A percentile compares a stretch with the other conserved stretches of the same genome.
These are phyloP conservation scores for Sporothrix variecibatus DNA, from an alignment of 2,329 filamentous ascomycete genomes.

Conservation along the genomic window DNA sequence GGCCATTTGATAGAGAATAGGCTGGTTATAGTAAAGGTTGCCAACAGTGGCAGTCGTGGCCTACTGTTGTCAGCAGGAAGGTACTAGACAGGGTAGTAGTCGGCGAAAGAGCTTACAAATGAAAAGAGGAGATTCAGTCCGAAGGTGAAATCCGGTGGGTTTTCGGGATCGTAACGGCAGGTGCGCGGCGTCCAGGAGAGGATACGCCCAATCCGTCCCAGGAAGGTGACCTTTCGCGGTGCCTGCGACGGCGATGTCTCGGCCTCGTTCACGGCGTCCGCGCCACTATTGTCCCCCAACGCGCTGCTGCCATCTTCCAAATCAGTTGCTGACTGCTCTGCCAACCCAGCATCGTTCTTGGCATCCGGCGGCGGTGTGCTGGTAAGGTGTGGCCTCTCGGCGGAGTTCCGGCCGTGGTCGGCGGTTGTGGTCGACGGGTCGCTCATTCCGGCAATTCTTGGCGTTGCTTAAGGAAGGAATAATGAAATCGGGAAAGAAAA, in stretches of 20 bases:
- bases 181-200: slow-evolving; percentile 49
- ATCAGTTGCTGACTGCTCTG: neutral
- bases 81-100: neutral
- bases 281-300: neutral
- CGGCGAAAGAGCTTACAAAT: slow-evolving; percentile 47
- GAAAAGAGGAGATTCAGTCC: slow-evolving; percentile 70
- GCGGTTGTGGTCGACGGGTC: neutral
- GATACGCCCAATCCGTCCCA: neutral
- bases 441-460: neutral
- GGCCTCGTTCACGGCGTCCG: neutral
- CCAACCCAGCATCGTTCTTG: neutral
- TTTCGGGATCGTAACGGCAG: slow-evolving; percentile 67
- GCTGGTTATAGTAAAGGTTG: slow-evolving; percentile 77
- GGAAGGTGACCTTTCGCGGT: neutral
- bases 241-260: neutral
- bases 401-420: neutral
- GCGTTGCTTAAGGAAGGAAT: neutral
- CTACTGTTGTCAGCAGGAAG: slow-evolving; percentile 37
- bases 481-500: neutral
- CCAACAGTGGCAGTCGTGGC: slow-evolving; percentile 69
- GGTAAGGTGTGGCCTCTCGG: neutral
- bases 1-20: slow-evolving; percentile 75
- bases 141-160: slow-evolving; percentile 68
- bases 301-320: neutral
- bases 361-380: neutral